Conservation (phyloP, 805 yeast species). For the Yamadazyma philogaea region DNA sequence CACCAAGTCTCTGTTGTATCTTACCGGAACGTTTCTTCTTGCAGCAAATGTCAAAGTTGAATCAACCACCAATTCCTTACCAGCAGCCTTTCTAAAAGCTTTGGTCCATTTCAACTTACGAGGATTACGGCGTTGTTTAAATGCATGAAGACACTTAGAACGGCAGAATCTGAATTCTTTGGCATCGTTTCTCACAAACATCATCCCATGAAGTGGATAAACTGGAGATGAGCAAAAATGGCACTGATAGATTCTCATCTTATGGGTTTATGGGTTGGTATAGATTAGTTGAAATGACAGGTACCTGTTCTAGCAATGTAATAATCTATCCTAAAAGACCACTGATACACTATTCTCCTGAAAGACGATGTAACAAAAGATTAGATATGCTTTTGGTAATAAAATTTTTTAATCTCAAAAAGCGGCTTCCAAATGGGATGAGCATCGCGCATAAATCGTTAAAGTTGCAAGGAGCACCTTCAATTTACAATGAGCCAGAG, state of each 20-base stretch:
- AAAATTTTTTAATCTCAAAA: constrained; percentile 6
- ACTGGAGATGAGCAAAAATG: constrained; percentile 98
- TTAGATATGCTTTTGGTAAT: constrained; percentile 4
- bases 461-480: neutral
- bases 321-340: neutral
- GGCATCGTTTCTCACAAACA: constrained; percentile 97
- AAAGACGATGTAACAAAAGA: constrained; percentile 4
- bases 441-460: constrained; percentile 5
- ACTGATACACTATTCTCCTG: neutral
- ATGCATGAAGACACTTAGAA: constrained; percentile 95
- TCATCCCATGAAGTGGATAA: constrained; percentile 80
- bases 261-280: constrained; percentile 5
- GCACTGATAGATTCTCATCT: constrained; percentile 84
- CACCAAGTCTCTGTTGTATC: constrained; percentile 95
- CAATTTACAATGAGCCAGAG: neutral
- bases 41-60: constrained; percentile 94
- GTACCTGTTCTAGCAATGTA: neutral
- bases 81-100: constrained; percentile 98
- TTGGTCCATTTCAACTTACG: constrained; percentile 98
- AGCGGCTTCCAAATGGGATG: constrained; percentile 9
- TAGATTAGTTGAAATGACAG: neutral
- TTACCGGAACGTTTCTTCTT: constrained; percentile 95
- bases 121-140: constrained; percentile 98
- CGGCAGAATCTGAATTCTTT: constrained; percentile 97
- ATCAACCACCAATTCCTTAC: constrained; percentile 97